Base-by-base conservation (phyloP, 75 land plant genomes). In the Isoetes taiwanensis region DNA sequence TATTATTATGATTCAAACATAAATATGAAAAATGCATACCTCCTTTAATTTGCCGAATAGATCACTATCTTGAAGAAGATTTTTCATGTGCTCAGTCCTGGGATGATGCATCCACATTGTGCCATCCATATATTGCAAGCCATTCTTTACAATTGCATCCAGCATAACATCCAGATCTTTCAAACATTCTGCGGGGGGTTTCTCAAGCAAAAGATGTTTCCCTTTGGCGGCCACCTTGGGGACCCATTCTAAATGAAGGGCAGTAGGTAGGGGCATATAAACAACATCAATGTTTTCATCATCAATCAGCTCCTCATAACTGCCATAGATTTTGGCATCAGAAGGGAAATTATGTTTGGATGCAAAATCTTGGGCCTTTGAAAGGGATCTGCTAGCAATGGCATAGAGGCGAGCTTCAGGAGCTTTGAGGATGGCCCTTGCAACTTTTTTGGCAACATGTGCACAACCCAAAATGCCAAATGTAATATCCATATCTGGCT, bases 51-150 rank as follows among this genome's bases (percentile, higher is more conserved):
- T 57, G 0, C 89, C 89, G 41, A 87, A 69, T 0, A 31, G 57
- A 1, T 59, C 35, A 0, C 53, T 8, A 56, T 75, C 68, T 4
- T 64, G 55, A 0, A 81, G 56, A 21, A 72, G 34, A 28, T 68
- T 65, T 32, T 43, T 61, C 90, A 87, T 87, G 58, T 61, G 54
- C 4, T 57, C 64, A 3, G 85, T 81, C 29, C 94, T 37, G 2
- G 94, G 94, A 48, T 87, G 75, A 25, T 87, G 94, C 80, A 80
- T 62, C 79, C 81, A 87, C 94, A 87, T 87, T 14, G 94, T 83
- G 24, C 70, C 65, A 42, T 86, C 93, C 93, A 86, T 86, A 23
- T 80, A 56, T 73, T 83, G 88, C 29, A 86, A 67, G 0, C 73
- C 76, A 29, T 73, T 66, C 6, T 19, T 19, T 30, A 72, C 68